A percentile compares a stretch with the other conserved stretches of the same genome.
Conservation (phyloP, 2,329 filamentous ascomycete genomes). For the Coniosporium tulheliwenetii region DNA sequence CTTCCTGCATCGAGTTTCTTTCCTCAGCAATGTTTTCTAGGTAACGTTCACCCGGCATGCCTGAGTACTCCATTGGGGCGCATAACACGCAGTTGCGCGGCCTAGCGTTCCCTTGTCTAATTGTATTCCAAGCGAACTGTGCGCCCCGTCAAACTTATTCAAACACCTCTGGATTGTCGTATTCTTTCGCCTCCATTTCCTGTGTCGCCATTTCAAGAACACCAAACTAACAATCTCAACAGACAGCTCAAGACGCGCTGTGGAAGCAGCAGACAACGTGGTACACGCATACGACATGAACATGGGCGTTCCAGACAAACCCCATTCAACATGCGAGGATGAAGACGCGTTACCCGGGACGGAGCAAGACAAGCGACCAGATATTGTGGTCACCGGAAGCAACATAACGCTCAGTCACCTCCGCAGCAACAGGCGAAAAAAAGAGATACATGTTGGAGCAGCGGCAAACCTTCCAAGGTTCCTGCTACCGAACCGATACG, state of each 20-base stretch:
- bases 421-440: no score
- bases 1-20: not conserved
- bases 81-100: no score
- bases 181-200: conserved; percentile 1
- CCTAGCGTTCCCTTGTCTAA: not conserved
- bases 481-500: no score
- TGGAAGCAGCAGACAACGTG: conserved; percentile 61
- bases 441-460: no score
- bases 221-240: conserved; percentile 1
- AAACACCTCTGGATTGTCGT: not conserved
- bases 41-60: no score
- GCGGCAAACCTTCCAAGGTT: no score
- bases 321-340: conserved; percentile 25
- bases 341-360: conserved; percentile 6
- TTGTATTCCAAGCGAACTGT: conserved; percentile 1
- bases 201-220: conserved; percentile 3
- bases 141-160: not conserved
- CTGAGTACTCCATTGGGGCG: no score
- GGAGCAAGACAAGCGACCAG: conserved; percentile 20
- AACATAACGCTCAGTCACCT: conserved; percentile 15
- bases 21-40: not conserved
- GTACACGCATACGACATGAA: conserved; percentile 63
- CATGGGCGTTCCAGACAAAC: conserved; percentile 56
- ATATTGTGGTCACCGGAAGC: conserved; percentile 27
- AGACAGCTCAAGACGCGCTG: conserved; percentile 56